Evolutionary conservation across 176 grass and related monocot genomes (phyloP).

Genomic region (Aegilops bicornis): DNA sequence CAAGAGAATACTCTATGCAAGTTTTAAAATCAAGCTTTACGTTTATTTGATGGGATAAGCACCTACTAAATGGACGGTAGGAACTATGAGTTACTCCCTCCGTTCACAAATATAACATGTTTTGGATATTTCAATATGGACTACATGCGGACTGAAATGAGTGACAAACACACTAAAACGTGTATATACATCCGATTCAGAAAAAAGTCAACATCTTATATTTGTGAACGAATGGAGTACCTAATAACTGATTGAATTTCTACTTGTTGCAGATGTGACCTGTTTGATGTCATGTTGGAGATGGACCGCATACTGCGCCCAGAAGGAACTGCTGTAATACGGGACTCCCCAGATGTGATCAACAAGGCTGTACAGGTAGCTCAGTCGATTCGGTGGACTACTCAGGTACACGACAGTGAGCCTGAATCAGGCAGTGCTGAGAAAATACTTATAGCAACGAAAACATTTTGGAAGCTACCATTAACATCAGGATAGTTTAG

Average conservation of each 20-base stretch:
- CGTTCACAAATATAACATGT: too few relatives aligned
- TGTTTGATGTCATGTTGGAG: conserved; percentile 91
- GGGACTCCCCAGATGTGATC: conserved; percentile 63
- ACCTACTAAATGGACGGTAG: background rate
- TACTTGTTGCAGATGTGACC: conserved; percentile 64
- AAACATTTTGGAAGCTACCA: conserved; percentile 81
- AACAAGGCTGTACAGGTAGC: conserved; percentile 57
- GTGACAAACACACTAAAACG: too few relatives aligned
- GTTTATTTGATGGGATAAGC: background rate
- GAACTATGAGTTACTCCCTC: too few relatives aligned
- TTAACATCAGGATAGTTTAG: conserved; percentile 41
- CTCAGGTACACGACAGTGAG: conserved; percentile 58
- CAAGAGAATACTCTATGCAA: background rate
- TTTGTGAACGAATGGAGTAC: too few relatives aligned
- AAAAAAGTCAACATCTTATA: too few relatives aligned
- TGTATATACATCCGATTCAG: too few relatives aligned
- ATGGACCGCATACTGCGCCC: conserved; percentile 95
- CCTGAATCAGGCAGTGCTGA: conserved; percentile 50
- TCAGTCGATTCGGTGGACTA: conserved; percentile 63
- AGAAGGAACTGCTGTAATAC: conserved; percentile 80
- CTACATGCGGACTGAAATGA: too few relatives aligned
- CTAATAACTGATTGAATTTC: background rate
- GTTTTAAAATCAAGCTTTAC: background rate
- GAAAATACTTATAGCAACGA: conserved; percentile 87
- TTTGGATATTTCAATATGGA: too few relatives aligned